phyloP scores from a whole-genome alignment of 768 basidiomycete species.

The Lepiota subincarnata region DNA sequence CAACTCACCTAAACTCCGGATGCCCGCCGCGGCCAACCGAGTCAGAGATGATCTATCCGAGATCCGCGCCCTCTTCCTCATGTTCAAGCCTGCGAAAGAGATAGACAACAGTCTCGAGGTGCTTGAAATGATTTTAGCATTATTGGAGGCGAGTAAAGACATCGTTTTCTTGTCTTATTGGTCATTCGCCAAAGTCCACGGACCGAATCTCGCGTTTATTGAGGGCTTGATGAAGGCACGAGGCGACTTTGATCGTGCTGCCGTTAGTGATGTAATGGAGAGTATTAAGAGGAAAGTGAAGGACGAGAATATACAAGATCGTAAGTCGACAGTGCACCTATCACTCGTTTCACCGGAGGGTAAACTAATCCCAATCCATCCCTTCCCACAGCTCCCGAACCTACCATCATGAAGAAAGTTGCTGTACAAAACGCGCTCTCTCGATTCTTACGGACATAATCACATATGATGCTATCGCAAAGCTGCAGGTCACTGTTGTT shows the following conservation, averaged over 20 bases:
- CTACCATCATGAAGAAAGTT: constrained; percentile 91
- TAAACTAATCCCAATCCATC: constrained; percentile 12
- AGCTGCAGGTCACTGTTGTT: not conserved
- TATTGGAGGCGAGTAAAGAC: constrained; percentile 83
- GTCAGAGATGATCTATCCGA: constrained; percentile 79
- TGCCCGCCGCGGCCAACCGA: constrained; percentile 80
- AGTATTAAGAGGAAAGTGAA: constrained; percentile 89
- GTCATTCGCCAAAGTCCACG: constrained; percentile 90
- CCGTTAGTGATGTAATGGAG: constrained; percentile 89
- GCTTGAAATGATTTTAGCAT: constrained; percentile 73
- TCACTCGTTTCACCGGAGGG: not conserved
- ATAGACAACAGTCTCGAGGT: constrained; percentile 83
- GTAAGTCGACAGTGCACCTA: constrained; percentile 58
- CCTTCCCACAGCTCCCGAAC: constrained; percentile 56
- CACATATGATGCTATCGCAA: not conserved
- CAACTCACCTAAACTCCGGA: constrained; percentile 77
- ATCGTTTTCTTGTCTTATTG: constrained; percentile 92
- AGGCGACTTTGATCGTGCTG: constrained; percentile 86
- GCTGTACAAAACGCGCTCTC: constrained; percentile 72
- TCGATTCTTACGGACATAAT: constrained; percentile 60
- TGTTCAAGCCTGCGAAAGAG: constrained; percentile 72
- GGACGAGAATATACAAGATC: constrained; percentile 80
- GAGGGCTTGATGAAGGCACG: constrained; percentile 87
- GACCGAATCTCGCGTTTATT: constrained; percentile 88
- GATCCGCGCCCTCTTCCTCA: constrained; percentile 76